Evolutionary conservation across 2,329 filamentous ascomycete genomes (phyloP).

Genomic region (Fusarium concolor): DNA sequence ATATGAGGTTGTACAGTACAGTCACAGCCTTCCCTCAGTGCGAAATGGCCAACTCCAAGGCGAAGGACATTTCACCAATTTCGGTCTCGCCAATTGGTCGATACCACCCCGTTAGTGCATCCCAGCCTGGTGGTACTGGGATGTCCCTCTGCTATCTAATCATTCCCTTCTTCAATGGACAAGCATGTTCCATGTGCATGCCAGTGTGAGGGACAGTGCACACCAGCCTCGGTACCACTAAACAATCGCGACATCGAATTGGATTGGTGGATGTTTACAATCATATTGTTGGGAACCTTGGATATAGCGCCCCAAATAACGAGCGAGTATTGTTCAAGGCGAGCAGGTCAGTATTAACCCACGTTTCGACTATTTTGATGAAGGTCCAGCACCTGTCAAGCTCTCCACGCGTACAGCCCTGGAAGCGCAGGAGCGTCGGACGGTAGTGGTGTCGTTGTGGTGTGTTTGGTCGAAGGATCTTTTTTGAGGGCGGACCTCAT

Average conservation of each 20-base stretch:
- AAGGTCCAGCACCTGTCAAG: slow-evolving; percentile 17
- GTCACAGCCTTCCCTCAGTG: slow-evolving; percentile 20
- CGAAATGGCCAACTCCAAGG: slow-evolving; percentile 7
- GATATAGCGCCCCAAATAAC: slow-evolving; percentile 20
- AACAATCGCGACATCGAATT: slow-evolving; percentile 15
- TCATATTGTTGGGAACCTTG: slow-evolving; percentile 30
- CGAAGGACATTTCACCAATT: slow-evolving; percentile 25
- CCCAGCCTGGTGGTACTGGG: slow-evolving; percentile 37
- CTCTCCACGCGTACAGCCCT: slow-evolving; percentile 23
- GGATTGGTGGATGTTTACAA: slow-evolving; percentile 38
- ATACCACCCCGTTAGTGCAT: slow-evolving; percentile 28
- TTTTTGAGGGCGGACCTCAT: slow-evolving; percentile 12
- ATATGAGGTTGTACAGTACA: slow-evolving; percentile 11
- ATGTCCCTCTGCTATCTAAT: slow-evolving; percentile 33
- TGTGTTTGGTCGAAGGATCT: slow-evolving; percentile 39
- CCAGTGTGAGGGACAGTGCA: slow-evolving; percentile 4
- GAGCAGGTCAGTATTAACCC: slow-evolving; percentile 33
- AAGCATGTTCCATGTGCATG: slow-evolving; percentile 32
- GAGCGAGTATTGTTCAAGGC: slow-evolving; percentile 30
- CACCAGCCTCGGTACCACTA: slow-evolving; percentile 13
- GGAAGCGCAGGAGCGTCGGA: slow-evolving; percentile 37
- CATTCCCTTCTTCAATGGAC: slow-evolving; percentile 13
- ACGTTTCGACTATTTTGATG: slow-evolving; percentile 25
- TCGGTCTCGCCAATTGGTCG: slow-evolving; percentile 33
- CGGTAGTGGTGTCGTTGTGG: slow-evolving; percentile 46